Base-by-base conservation (phyloP, 169 alveolate species). In the Plasmodium yoelii region DNA sequence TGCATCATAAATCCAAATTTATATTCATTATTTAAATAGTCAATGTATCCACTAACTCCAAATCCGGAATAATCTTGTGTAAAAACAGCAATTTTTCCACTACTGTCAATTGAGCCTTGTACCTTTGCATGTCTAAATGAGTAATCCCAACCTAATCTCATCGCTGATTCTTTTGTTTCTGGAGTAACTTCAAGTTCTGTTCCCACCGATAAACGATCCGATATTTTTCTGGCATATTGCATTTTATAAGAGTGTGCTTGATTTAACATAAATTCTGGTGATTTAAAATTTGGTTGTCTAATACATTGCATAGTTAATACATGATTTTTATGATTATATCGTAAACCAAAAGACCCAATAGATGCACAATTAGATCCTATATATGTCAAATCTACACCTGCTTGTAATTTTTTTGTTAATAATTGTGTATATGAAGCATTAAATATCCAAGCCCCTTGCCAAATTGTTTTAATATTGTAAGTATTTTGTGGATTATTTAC, bases 1-100 rank as follows among this genome's bases (percentile, higher is more conserved):
- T 96, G 98, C 98, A 96, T 95, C 96, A 96, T 95, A 82, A 96
- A 96, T 6, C 98, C 98, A 87, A 96, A 96, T 56, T 95, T 93
- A 87, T 96, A 96, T 51, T 94, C 95, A 72, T 95, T 95, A 71
- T 93, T 93, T 92, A 95, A 88, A 87, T 96, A 96, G 82, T 96
- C 98, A 57, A 96, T 94, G 65, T 92, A 90, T 2, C 98, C 98
- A 87, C 97, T 96, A 34, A 96, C 91, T 26, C 98, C 98, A 67
- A 96, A 96, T 56, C 94, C 94, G 10, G 94, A 92, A 88, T 73
- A 94, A 71, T 97, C 98, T 74, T 95, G 98, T 1, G 97, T 95
- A 34, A 94, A 96, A 60, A 95, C 94, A n/a, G 98, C 92, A 26
- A 97, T 94, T 55, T 95, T 94, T 6, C 98, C 98, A 59, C 95